Evolutionary conservation across 345 rosid genomes (phyloP).

Genomic region (Noccaea bulbosa): DNA sequence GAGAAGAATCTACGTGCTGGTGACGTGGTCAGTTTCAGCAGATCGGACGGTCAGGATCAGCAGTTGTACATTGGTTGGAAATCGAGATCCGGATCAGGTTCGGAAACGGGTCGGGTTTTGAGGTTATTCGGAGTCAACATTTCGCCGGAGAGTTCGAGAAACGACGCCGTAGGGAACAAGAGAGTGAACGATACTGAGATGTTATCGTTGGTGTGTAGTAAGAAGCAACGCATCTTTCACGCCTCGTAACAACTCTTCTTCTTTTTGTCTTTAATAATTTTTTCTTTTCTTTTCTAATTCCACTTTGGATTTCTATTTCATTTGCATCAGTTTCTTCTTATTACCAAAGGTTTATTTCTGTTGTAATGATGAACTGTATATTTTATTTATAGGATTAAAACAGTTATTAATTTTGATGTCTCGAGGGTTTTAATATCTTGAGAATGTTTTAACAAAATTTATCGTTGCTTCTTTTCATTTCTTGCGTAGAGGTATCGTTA

Average conservation of each 20-base stretch:
- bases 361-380: conserved; percentile 47
- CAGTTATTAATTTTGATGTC: background rate
- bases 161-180: conserved; percentile 52
- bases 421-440: conserved; percentile 11
- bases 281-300: background rate
- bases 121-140: conserved; percentile 90
- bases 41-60: conserved; percentile 75
- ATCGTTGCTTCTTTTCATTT: conserved; percentile 18
- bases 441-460: conserved; percentile 10
- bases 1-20: conserved; percentile 90
- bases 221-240: conserved; percentile 76
- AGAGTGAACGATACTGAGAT: conserved; percentile 63
- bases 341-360: conserved; percentile 41
- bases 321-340: conserved; percentile 26
- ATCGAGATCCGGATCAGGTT: conserved; percentile 43
- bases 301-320: conserved; percentile 13
- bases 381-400: conserved; percentile 28
- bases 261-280: background rate
- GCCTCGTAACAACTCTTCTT: conserved; percentile 62
- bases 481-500: conserved; percentile 6
- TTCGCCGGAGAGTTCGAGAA: conserved; percentile 39
- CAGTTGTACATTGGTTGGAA: conserved; percentile 77
- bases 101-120: conserved; percentile 57
- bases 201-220: conserved; percentile 59
- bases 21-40: conserved; percentile 78